A percentile compares a stretch with the other conserved stretches of the same genome.
Conservation (phyloP, 148 eudicot species). For the Heliamphora exappendiculata region DNA sequence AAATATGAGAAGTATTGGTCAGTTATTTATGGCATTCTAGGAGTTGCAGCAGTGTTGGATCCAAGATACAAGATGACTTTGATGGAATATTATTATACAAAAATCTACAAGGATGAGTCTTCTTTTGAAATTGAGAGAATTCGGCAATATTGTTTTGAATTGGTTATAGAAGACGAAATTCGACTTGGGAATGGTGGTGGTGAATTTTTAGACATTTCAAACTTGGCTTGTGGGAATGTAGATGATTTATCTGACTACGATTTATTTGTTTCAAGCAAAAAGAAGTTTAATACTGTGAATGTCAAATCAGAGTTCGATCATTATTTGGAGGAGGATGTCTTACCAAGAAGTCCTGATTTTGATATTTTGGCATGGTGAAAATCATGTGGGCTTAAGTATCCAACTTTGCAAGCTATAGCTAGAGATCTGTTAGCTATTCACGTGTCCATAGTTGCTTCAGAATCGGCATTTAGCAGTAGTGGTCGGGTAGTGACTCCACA, state of each 20-base stretch:
- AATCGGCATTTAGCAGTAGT: background rate
- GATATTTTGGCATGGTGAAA: background rate
- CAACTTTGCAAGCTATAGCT: conserved; percentile 2
- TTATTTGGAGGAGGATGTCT: background rate
- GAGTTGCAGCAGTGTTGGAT: background rate
- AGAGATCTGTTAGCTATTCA: background rate
- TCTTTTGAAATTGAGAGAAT: background rate
- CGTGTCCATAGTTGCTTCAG: background rate
- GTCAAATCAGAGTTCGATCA: background rate
- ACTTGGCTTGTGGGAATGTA: background rate
- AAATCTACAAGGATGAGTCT: background rate
- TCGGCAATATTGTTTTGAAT: background rate
- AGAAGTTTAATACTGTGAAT: background rate
- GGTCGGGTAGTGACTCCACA: background rate
- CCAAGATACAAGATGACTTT: background rate
- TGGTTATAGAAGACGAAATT: background rate
- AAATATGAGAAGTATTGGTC: background rate
- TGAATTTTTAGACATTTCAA: background rate
- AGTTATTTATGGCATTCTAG: background rate
- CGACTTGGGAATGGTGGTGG: background rate
- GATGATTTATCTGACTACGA: background rate
- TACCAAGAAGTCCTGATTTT: background rate
- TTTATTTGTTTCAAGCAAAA: background rate
- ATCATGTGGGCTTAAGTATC: background rate
- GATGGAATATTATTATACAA: background rate